phyloP scores from a whole-genome alignment of 208 protist genomes.

The Wallacemonas sp. region DNA sequence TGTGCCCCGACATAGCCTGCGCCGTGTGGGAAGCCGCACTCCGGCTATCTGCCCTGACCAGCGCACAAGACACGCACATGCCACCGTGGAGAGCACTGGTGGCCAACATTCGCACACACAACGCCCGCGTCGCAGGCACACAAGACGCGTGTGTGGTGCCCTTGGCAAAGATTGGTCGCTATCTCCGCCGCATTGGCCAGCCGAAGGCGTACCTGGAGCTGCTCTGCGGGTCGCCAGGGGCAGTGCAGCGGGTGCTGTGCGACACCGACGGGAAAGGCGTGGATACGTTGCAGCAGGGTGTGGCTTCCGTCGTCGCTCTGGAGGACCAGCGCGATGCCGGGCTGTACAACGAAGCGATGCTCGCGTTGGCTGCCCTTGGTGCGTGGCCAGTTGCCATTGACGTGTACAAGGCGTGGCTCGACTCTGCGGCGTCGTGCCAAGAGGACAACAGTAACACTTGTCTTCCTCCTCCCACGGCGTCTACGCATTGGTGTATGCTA shows the following conservation, averaged over 20 bases:
- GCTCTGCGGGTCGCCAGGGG: not conserved
- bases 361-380: constrained; percentile 32
- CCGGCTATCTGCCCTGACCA: not conserved
- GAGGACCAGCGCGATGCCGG: constrained; percentile 24
- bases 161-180: constrained; percentile 5
- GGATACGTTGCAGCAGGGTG: not conserved
- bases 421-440: not conserved
- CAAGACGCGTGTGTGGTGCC: not conserved
- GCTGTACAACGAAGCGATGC: constrained; percentile 50
- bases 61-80: not conserved
- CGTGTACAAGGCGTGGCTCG: constrained; percentile 25
- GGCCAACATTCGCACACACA: not conserved
- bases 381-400: constrained; percentile 24
- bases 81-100: not conserved
- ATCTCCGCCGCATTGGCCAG: constrained; percentile 7
- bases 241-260: not conserved
- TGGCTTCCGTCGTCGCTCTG: not conserved
- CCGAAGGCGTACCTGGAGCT: constrained; percentile 3
- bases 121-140: not conserved
- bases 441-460: not conserved
- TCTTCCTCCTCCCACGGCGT: constrained; percentile 14
- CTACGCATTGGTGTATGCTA: constrained; percentile 35
- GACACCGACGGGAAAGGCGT: not conserved
- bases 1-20: not conserved
- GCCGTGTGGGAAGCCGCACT: constrained; percentile 3